Conservation (phyloP, 2,329 filamentous ascomycete species). For the Ceratocystiopsis sp. region DNA sequence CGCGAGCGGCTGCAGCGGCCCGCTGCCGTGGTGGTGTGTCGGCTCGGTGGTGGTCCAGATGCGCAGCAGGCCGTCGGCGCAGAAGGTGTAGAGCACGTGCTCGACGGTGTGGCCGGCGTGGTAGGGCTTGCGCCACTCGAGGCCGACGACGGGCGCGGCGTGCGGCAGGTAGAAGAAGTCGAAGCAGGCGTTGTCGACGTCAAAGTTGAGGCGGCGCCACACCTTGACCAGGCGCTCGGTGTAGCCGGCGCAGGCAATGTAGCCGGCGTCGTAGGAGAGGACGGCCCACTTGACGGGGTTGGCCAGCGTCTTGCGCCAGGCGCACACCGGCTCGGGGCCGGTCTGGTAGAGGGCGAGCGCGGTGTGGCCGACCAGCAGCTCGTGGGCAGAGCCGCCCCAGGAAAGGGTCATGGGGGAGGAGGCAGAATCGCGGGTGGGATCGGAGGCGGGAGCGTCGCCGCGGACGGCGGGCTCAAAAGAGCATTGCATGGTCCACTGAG, state of each 20-base stretch:
- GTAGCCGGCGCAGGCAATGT: slow-evolving; percentile 65
- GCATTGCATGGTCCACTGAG: slow-evolving; percentile 48
- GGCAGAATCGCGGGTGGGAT: too few species aligned
- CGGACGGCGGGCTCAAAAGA: slow-evolving; percentile 13
- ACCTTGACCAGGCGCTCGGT: slow-evolving; percentile 79
- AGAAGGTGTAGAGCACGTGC: slow-evolving; percentile 82
- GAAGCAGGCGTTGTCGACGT: slow-evolving; percentile 67
- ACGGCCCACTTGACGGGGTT: slow-evolving; percentile 56
- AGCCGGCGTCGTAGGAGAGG: slow-evolving; percentile 72
- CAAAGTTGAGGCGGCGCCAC: slow-evolving; percentile 78
- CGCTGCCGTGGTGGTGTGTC: slow-evolving; percentile 37
- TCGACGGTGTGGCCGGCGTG: slow-evolving; percentile 64
- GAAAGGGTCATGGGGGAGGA: slow-evolving; percentile 36
- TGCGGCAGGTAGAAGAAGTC: slow-evolving; percentile 86
- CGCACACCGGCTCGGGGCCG: slow-evolving; percentile 30
- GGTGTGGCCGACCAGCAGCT: slow-evolving; percentile 62
- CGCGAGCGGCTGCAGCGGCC: slow-evolving; percentile 46
- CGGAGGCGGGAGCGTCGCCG: too few species aligned
- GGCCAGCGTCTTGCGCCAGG: slow-evolving; percentile 63
- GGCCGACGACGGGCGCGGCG: slow-evolving; percentile 57
- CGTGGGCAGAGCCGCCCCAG: slow-evolving; percentile 64
- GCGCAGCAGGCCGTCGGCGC: slow-evolving; percentile 60
- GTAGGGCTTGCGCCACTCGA: slow-evolving; percentile 72
- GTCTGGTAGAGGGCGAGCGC: slow-evolving; percentile 51
- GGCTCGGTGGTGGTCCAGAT: slow-evolving; percentile 70